Evolutionary conservation across 768 basidiomycete genomes (phyloP).

Genomic region (Xanthoconium stramineum): DNA sequence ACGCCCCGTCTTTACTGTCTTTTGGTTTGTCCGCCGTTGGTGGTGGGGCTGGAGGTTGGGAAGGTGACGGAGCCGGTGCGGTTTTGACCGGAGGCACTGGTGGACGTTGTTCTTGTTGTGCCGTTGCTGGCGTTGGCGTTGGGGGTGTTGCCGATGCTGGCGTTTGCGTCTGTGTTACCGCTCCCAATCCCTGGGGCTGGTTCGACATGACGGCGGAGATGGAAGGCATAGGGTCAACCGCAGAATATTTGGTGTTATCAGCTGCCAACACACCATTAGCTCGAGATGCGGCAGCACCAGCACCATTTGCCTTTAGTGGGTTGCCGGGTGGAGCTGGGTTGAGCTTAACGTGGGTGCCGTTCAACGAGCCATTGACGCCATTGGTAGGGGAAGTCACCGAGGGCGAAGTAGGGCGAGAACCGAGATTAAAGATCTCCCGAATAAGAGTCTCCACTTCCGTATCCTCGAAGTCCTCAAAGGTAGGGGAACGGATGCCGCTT

Average conservation of each 20-base stretch:
- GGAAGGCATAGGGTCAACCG: slow-evolving; percentile 24
- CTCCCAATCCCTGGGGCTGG: slow-evolving; percentile 2
- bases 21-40: slow-evolving; percentile 6
- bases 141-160: not conserved
- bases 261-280: slow-evolving; percentile 31
- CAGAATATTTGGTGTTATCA: slow-evolving; percentile 21
- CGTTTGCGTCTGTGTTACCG: not conserved
- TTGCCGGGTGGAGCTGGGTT: slow-evolving; percentile 15
- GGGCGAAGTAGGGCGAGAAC: slow-evolving; percentile 25
- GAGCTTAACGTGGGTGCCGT: slow-evolving; percentile 17
- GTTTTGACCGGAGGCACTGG: not conserved
- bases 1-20: slow-evolving; percentile 2
- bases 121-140: not conserved
- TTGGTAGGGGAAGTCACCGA: slow-evolving; percentile 4
- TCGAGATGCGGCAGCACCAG: slow-evolving; percentile 13
- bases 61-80: not conserved
- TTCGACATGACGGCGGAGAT: slow-evolving; percentile 10
- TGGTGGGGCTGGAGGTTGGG: not conserved
- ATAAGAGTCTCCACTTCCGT: slow-evolving; percentile 24
- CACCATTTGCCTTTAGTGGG: slow-evolving; percentile 22
- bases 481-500: slow-evolving; percentile 30
- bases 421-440: slow-evolving; percentile 29
- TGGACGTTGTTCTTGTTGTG: not conserved
- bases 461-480: slow-evolving; percentile 33
- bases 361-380: slow-evolving; percentile 11